Percentiles rank a stretch among this genome's conserved stretches.
Conservation (phyloP, 2,329 filamentous ascomycete genomes). For the Corynespora cassiicola region DNA sequence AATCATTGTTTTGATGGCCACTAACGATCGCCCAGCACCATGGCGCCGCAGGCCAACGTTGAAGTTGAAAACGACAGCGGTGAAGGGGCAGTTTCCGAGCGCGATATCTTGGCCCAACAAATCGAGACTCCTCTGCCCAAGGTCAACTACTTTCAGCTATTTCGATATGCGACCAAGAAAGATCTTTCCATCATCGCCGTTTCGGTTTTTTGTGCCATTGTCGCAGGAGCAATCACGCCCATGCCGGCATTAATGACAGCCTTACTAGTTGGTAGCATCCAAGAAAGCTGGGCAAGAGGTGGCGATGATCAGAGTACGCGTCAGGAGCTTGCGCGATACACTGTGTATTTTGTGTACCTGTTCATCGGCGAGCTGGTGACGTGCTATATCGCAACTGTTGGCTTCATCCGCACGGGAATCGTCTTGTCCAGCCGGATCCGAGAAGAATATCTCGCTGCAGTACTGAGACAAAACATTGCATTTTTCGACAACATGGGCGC, state of each 20-base stretch:
- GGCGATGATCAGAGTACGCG: no score
- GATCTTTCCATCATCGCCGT: conserved; percentile 49
- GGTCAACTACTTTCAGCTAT: conserved; percentile 48
- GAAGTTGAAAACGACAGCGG: not conserved
- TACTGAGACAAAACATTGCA: conserved; percentile 67
- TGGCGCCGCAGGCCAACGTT: no score
- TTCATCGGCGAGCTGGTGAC: conserved; percentile 62
- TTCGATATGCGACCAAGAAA: conserved; percentile 44
- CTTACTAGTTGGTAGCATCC: conserved; percentile 13
- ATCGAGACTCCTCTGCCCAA: conserved; percentile 44
- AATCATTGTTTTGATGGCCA: no score
- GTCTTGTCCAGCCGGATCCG: conserved; percentile 46
- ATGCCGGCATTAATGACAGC: conserved; percentile 65
- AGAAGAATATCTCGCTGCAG: conserved; percentile 64
- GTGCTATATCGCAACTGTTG: conserved; percentile 73
- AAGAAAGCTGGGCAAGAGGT: conserved; percentile 1
- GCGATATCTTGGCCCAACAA: conserved; percentile 23
- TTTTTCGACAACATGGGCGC: conserved; percentile 27
- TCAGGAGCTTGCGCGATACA: conserved; percentile 14
- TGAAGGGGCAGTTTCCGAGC: not conserved
- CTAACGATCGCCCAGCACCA: no score
- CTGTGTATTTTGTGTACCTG: conserved; percentile 31
- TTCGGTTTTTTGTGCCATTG: conserved; percentile 65
- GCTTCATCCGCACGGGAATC: conserved; percentile 73
- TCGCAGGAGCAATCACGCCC: conserved; percentile 72